Conservation (phyloP, 352 stramenopile species). For the Globisporangium nunn region DNA sequence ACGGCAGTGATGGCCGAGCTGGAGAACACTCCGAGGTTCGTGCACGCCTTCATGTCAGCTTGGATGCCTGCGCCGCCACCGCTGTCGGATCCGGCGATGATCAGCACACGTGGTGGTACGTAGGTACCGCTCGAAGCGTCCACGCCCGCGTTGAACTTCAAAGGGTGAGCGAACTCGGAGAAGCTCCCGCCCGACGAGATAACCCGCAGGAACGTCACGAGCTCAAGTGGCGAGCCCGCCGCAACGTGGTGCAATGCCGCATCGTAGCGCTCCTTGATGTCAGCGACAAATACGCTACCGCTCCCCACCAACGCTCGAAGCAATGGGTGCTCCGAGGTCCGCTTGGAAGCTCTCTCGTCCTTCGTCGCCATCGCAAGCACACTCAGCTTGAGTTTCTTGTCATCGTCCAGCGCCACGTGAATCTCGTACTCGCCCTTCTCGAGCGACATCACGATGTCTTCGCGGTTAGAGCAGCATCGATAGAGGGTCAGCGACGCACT, state of each 20-base stretch:
- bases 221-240: conserved; percentile 12
- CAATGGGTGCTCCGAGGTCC: conserved; percentile 6
- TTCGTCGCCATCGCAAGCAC: background rate
- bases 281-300: background rate
- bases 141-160: background rate
- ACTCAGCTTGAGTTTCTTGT: background rate
- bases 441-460: conserved; percentile 14
- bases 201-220: conserved; percentile 20
- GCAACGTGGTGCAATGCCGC: conserved; percentile 3
- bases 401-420: conserved; percentile 5
- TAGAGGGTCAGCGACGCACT: background rate
- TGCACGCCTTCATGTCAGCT: conserved; percentile 90
- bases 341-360: background rate
- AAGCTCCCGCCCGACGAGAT: conserved; percentile 10
- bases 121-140: background rate
- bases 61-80: conserved; percentile 89
- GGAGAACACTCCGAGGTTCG: conserved; percentile 70
- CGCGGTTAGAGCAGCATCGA: background rate
- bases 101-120: conserved; percentile 58
- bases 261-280: conserved; percentile 4
- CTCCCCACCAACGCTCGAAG: conserved; percentile 7
- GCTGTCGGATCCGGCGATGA: conserved; percentile 91
- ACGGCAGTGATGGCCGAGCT: conserved; percentile 89
- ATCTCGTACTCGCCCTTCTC: conserved; percentile 17
- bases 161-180: conserved; percentile 4